A percentile compares a stretch with the other conserved stretches of the same genome.
Conservation (phyloP, 192 early-diverging fungal species). For the Backusella parvicylindrica region DNA sequence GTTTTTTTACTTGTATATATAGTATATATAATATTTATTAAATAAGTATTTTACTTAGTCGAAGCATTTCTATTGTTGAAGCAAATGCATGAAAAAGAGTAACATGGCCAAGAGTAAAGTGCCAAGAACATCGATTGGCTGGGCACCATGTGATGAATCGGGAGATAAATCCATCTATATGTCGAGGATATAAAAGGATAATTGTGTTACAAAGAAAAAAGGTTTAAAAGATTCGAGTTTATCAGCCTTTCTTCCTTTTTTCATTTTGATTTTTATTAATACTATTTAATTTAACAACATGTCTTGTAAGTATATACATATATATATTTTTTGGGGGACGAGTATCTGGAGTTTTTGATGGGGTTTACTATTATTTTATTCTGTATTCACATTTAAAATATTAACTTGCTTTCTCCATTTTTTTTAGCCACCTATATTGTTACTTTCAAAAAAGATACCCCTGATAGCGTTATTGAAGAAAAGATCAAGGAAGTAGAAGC, state of each 20-base stretch:
- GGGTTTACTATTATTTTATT: not conserved
- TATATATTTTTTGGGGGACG: not conserved
- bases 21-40: not conserved
- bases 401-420: not conserved
- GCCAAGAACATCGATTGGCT: constrained; percentile 3
- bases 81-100: not conserved
- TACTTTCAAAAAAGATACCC: constrained; percentile 35
- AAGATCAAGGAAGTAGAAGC: constrained; percentile 15
- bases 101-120: not conserved
- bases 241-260: not conserved
- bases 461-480: constrained; percentile 33
- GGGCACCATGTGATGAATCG: not conserved
- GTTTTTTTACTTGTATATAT: not conserved
- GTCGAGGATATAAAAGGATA: not conserved
- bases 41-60: not conserved
- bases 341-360: not conserved
- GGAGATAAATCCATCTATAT: not conserved
- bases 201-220: not conserved
- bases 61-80: not conserved
- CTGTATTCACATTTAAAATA: not conserved
- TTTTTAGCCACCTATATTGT: constrained; percentile 29
- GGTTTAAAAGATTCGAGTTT: not conserved
- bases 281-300: not conserved
- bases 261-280: not conserved
- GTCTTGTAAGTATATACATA: constrained; percentile 5